Evolutionary conservation across 2,329 filamentous ascomycete genomes (phyloP), one percentile per base, ranked within the genome.

Genomic region (Pseudogymnoascus sp.): DNA sequence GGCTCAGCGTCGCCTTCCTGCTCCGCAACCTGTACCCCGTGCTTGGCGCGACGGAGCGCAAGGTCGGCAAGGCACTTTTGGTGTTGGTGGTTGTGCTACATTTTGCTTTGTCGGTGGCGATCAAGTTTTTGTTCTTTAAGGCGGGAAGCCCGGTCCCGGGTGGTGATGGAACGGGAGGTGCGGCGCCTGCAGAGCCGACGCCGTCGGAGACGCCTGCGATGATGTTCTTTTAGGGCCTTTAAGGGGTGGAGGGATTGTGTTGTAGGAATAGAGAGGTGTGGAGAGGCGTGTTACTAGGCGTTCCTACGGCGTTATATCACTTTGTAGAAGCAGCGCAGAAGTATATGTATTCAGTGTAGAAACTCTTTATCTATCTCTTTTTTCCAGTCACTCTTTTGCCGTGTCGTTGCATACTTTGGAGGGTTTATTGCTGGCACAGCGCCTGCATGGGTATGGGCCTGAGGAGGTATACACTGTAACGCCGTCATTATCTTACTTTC

Each of bases 81-180:
- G 80, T 97, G 61, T 79, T 93, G 21, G 93, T 99, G 26, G 83
- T 97, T 31, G 82, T 84, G 31, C 80, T 97, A 66, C 95, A 99
- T 77, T 87, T 92, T 29, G 95, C 89, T n/a, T 81, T 99, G 68
- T 86, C 93, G 1, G 85, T 97, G 70, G 90, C 93, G 4, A 97
- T 99, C 77, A 97, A 97, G 82, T 88, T 97, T 64, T 78, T 97
- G 29, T 97, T 97, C 82, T 99, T 99, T 77, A 93, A 92, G 69
- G 86, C 90, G 69, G 86, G 83, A 59, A 91, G 88, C 75, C 84
- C 85, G 61, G 80, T 60, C 38, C 31, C 19, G 1, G 33, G 33
- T 4, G 56, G 56, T 60, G 56, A 37, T 37, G 56, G 56, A 11
- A 14, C 16, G 16, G 56, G 56, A 0, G 56, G 56, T 37, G 56